phyloP scores from a whole-genome alignment of 345 rosid species.

The Brassica nigra region DNA sequence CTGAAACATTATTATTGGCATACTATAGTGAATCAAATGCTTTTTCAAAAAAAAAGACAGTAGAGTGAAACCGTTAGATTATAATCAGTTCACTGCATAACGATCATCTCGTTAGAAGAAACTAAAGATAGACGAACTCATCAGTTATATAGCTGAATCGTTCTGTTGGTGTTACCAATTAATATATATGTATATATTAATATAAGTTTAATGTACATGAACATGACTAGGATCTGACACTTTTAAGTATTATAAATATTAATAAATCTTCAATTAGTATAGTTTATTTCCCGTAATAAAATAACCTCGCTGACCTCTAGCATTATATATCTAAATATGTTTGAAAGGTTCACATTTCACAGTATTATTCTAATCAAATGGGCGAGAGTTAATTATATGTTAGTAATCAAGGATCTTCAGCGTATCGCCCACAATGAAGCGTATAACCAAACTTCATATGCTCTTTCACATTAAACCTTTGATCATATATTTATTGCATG shows the following conservation, averaged over 20 bases:
- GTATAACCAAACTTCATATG: not conserved
- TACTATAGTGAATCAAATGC: not conserved
- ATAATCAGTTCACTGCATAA: not conserved
- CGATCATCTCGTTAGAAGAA: not conserved
- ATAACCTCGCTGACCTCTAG: constrained; percentile 21
- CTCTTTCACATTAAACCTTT: not conserved
- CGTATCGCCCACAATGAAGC: not conserved
- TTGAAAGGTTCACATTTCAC: constrained; percentile 13
- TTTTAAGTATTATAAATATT: not conserved
- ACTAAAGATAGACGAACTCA: not conserved
- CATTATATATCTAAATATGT: not conserved
- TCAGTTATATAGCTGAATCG: not conserved
- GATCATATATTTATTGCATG: not conserved
- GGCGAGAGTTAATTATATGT: not conserved
- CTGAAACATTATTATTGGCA: not conserved
- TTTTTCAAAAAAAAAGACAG: not conserved
- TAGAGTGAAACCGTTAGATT: not conserved
- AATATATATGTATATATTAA: not conserved
- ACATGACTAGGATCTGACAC: constrained; percentile 19
- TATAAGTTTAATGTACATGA: not conserved
- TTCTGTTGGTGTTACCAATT: not conserved
- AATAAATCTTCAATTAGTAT: not conserved
- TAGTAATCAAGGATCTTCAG: not conserved
- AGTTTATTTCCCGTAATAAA: not conserved
- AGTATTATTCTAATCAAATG: constrained; percentile 4